Conservation (phyloP, 371 early-diverging fungal genomes). For the Mortierella sp. region DNA sequence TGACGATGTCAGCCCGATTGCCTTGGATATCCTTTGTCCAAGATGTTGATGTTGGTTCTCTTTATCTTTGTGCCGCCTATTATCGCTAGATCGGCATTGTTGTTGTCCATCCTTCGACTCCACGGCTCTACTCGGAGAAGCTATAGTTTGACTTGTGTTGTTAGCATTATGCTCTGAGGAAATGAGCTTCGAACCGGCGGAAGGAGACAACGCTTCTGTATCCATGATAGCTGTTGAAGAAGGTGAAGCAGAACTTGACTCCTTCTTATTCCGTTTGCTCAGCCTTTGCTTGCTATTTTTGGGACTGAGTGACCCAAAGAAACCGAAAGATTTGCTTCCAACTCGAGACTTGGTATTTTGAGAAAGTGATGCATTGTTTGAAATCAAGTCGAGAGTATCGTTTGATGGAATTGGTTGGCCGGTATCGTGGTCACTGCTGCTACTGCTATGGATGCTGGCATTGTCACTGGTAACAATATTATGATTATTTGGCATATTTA, state of each 20-base stretch:
- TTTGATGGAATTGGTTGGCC: background rate
- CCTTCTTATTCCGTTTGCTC: conserved; percentile 8
- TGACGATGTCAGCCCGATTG: conserved; percentile 31
- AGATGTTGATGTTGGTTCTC: conserved; percentile 15
- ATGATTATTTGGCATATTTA: conserved; percentile 20
- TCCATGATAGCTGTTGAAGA: background rate
- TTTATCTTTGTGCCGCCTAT: background rate
- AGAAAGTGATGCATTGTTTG: background rate
- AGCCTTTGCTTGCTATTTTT: conserved; percentile 36
- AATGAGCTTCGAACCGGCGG: background rate
- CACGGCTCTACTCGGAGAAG: background rate
- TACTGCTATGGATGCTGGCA: conserved; percentile 1
- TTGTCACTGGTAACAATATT: conserved; percentile 7
- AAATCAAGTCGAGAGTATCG: background rate
- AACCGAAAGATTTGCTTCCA: conserved; percentile 25
- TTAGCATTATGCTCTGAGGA: background rate
- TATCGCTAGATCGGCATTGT: background rate
- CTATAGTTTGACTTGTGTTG: background rate
- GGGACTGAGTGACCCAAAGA: conserved; percentile 38
- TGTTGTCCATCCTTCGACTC: background rate
- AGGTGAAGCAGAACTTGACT: background rate
- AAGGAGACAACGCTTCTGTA: background rate
- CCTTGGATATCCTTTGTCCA: conserved; percentile 34
- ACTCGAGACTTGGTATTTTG: conserved; percentile 7
- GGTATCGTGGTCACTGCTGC: background rate